Evolutionary conservation across 208 protist genomes (phyloP).

Genomic region (Acanthamoeba triangularis): DNA sequence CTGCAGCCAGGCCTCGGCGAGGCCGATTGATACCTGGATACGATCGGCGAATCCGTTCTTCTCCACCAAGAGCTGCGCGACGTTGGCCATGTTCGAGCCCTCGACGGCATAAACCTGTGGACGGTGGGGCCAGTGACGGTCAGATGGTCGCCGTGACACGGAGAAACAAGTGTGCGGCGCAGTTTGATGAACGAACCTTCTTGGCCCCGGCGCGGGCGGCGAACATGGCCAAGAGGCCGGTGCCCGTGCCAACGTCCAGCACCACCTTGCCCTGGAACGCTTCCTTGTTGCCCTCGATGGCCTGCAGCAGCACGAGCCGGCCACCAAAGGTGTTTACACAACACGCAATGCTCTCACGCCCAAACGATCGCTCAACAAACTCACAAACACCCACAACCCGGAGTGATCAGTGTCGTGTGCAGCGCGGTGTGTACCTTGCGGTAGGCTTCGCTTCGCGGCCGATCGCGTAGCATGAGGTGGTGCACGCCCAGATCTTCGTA

Average conservation of each 20-base stretch:
- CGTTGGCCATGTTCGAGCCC: conserved; percentile 8
- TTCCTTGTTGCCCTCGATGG: conserved; percentile 96
- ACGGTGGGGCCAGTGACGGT: too few species aligned
- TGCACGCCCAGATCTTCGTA: conserved; percentile 54
- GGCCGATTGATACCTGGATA: not conserved
- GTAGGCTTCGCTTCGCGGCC: conserved; percentile 43
- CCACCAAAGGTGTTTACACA: conserved; percentile 71
- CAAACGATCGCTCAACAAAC: not conserved
- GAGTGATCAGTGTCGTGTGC: not conserved
- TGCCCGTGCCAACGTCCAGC: conserved; percentile 98
- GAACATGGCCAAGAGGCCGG: conserved; percentile 98
- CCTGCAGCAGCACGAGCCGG: conserved; percentile 96
- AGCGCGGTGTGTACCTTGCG: not conserved
- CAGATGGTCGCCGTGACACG: too few species aligned
- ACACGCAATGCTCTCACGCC: not conserved
- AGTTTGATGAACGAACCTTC: conserved; percentile 89
- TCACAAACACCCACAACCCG: not conserved
- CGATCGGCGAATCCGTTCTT: conserved; percentile 25
- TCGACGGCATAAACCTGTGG: conserved; percentile 15
- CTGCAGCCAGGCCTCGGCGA: too few species aligned
- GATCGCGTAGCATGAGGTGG: conserved; percentile 51
- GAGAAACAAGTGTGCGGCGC: too few species aligned
- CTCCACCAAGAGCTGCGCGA: conserved; percentile 6
- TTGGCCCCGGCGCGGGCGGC: conserved; percentile 96
- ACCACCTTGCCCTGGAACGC: conserved; percentile 96